Evolutionary conservation across 306 rosid genomes (phyloP).

Genomic region (Rubus idaeus): DNA sequence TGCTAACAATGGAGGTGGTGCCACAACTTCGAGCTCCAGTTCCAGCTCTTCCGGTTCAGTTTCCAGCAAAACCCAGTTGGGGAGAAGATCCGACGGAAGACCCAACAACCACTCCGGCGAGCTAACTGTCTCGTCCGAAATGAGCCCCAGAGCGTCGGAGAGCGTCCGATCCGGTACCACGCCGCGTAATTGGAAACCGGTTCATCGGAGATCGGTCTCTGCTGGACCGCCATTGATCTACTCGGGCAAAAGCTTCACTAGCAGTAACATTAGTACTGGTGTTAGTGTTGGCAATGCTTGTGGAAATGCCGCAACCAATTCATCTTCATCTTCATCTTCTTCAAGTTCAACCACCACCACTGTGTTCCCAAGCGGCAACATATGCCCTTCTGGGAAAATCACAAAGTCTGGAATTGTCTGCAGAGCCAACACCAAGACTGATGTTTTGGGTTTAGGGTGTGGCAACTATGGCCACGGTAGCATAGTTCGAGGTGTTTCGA

Average conservation of each 20-base stretch:
- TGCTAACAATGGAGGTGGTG: conserved; percentile 8
- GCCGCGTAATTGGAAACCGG: conserved; percentile 42
- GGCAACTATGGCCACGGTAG: conserved; percentile 86
- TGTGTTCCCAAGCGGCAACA: conserved; percentile 65
- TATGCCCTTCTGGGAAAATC: conserved; percentile 70
- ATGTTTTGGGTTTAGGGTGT: conserved; percentile 69
- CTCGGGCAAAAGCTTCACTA: conserved; percentile 49
- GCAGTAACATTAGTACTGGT: conserved; percentile 22
- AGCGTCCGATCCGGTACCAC: conserved; percentile 46
- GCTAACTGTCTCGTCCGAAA: conserved; percentile 40
- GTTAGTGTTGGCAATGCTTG: conserved; percentile 26
- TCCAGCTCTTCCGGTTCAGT: conserved; percentile 66
- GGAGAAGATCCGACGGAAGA: conserved; percentile 44
- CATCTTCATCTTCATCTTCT: conserved; percentile 21
- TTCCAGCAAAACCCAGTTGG: conserved; percentile 46
- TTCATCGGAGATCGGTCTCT: conserved; percentile 79
- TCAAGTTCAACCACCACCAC: conserved; percentile 31
- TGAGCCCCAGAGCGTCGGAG: conserved; percentile 38
- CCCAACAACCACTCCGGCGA: conserved; percentile 53
- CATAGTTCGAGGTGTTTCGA: conserved; percentile 63
- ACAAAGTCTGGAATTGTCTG: conserved; percentile 43
- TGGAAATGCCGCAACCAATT: conserved; percentile 12
- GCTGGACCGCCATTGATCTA: conserved; percentile 79
- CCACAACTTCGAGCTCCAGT: conserved; percentile 40
- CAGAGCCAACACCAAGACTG: conserved; percentile 52